Conservation (phyloP, 768 basidiomycete species). For the Suillus subluteus region DNA sequence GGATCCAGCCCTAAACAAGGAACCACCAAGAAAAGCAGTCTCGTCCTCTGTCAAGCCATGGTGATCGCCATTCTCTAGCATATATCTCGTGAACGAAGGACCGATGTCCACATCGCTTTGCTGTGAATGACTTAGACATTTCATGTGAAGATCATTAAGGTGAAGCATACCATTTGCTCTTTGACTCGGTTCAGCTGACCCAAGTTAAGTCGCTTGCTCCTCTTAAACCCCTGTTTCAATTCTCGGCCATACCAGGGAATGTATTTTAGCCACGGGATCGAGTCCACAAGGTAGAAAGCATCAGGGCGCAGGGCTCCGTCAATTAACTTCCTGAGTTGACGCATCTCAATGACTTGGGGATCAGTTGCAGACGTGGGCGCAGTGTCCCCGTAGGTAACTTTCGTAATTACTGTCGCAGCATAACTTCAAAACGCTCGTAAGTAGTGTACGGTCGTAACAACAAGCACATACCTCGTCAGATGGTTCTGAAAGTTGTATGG, state of each 20-base stretch:
- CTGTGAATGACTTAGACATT: neutral
- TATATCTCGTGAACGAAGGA: neutral
- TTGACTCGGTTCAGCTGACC: conserved; percentile 1
- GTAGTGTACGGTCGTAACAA: neutral
- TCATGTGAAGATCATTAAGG: neutral
- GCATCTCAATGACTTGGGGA: neutral
- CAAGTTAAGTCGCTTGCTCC: neutral
- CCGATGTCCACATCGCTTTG: neutral
- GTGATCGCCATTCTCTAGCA: neutral
- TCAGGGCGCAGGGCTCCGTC: conserved; percentile 15
- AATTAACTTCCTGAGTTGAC: conserved; percentile 12
- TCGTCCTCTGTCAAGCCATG: neutral
- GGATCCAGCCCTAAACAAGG: neutral
- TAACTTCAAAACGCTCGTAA: neutral
- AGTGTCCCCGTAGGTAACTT: neutral
- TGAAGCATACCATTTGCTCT: neutral
- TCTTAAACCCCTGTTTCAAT: neutral
- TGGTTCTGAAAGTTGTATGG: neutral
- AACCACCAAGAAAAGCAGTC: neutral
- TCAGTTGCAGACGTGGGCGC: neutral
- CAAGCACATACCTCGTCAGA: neutral
- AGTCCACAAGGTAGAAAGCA: neutral
- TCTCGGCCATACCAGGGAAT: neutral
- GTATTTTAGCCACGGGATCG: neutral
- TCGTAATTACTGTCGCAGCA: neutral